Base-by-base conservation (phyloP, 2,329 filamentous ascomycete species). In the Allantophomopsis cytisporea region DNA sequence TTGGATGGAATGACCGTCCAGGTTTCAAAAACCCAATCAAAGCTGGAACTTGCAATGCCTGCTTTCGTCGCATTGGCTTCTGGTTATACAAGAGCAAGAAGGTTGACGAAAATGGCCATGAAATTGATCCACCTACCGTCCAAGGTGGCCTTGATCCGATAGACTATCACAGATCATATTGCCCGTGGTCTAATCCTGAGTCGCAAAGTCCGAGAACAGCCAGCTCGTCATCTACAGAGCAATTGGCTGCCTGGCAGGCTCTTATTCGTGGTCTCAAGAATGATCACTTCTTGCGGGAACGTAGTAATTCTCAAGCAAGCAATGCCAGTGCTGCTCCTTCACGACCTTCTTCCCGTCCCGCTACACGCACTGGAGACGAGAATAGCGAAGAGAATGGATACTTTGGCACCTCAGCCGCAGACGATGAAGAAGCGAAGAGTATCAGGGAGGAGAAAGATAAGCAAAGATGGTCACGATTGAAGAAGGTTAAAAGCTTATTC, bases 71-170 rank as follows among this genome's bases (percentile, higher is more conserved):
- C 2, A 67, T 96, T 0, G 91, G 91, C 0, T 68, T 98, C 2
- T 98, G 91, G 91, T 81, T 98, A 66, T 96, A 94, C 57, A 82
- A 78, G 52, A 80, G 78, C 57, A 87, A 80, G 58, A 73, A 75
- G 50, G 71, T 81, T 21, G 69, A 74, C 42, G 59, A 62, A 13
- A 68, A 67, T 0, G 59, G 68, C 30, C 53, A 62, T 30, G 61
- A 77, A 8, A 58, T 79, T 10, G 65, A 71, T 4, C 46, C 45
- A 10, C 71, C 77, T 2, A 70, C 72, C 1, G 79, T 83, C 68
- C 23, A 28, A 28, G 71, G 74, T 47, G 65, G 73, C 41, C 66
- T 91, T 2, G 78, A 89, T 51, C 75, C 77, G 4, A 60, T 80
- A 2, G 68, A 69, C 5, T 81, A 88, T 55, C 84, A 91, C 57